Conservation (phyloP, 129 eudicot genomes). For the Escallonia herrerae region DNA sequence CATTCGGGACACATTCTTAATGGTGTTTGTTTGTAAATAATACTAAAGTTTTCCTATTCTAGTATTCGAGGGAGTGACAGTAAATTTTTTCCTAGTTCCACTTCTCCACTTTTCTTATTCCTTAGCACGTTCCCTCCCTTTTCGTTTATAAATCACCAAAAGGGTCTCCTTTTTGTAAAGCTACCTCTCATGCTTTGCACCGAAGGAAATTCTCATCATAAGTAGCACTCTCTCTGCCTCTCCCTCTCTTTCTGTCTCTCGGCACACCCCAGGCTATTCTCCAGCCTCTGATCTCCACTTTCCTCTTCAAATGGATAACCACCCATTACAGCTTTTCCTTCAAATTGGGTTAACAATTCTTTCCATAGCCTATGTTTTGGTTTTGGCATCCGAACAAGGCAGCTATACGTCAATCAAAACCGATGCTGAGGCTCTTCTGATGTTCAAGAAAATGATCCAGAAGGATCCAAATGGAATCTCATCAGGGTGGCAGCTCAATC, state of each 20-base stretch:
- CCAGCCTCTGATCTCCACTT: slow-evolving; percentile 7
- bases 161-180: slow-evolving; percentile 31
- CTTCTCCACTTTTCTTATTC: slow-evolving; percentile 9
- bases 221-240: slow-evolving; percentile 23
- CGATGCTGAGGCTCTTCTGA: slow-evolving; percentile 47
- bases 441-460: slow-evolving; percentile 66
- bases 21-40: too few species aligned
- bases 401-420: slow-evolving; percentile 42
- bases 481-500: slow-evolving; percentile 49
- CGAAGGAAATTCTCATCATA: slow-evolving; percentile 30
- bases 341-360: slow-evolving; percentile 20
- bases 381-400: slow-evolving; percentile 28
- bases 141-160: slow-evolving; percentile 19
- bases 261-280: slow-evolving; percentile 13
- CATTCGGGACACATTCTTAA: too few species aligned
- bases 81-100: too few species aligned
- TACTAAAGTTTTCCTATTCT: too few species aligned
- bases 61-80: too few species aligned
- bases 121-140: slow-evolving; percentile 28
- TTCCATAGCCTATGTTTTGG: slow-evolving; percentile 17
- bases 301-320: slow-evolving; percentile 27
- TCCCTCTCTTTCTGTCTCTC: slow-evolving; percentile 13
- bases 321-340: slow-evolving; percentile 18
- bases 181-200: slow-evolving; percentile 26
- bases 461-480: slow-evolving; percentile 49